A percentile compares a stretch with the other conserved stretches of the same genome.
Conservation (phyloP, 176 grass and related monocot species). For the Canna indica region DNA sequence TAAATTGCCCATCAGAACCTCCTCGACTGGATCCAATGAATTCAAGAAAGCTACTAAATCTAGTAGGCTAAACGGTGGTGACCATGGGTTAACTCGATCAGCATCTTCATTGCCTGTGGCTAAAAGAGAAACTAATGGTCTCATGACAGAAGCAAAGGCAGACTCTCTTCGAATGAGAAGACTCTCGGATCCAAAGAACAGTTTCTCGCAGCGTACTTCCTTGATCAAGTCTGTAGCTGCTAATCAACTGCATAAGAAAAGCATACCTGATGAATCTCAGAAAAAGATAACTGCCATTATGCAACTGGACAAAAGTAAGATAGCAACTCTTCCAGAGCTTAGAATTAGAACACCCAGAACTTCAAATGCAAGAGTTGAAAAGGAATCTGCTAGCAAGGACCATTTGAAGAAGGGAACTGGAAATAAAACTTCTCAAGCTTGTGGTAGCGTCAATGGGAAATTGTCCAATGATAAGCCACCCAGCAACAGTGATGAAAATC, state of each 20-base stretch:
- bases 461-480: constrained; percentile 21
- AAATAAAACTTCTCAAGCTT: constrained; percentile 23
- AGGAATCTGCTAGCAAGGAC: constrained; percentile 23
- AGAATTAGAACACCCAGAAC: constrained; percentile 30
- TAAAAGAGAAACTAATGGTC: constrained; percentile 53
- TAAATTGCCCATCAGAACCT: constrained; percentile 22
- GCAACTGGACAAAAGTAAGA: constrained; percentile 77
- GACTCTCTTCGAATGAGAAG: constrained; percentile 33
- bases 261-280: constrained; percentile 26
- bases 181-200: constrained; percentile 52
- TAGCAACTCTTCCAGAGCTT: constrained; percentile 61
- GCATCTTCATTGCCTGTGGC: constrained; percentile 45
- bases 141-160: constrained; percentile 20
- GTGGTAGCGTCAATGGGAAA: constrained; percentile 22
- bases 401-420: constrained; percentile 18
- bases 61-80: constrained; percentile 7
- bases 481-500: constrained; percentile 32
- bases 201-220: constrained; percentile 22
- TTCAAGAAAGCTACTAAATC: constrained; percentile 9
- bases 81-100: constrained; percentile 57
- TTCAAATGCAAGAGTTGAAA: constrained; percentile 17
- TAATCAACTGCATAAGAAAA: constrained; percentile 36
- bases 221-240: constrained; percentile 8
- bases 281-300: no score
- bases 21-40: constrained; percentile 29